Percentiles rank a stretch among this genome's conserved stretches.
These are phyloP conservation scores for Crassisporium funariophilum DNA, from an alignment of 768 basidiomycete genomes.

Conservation along the genomic window DNA sequence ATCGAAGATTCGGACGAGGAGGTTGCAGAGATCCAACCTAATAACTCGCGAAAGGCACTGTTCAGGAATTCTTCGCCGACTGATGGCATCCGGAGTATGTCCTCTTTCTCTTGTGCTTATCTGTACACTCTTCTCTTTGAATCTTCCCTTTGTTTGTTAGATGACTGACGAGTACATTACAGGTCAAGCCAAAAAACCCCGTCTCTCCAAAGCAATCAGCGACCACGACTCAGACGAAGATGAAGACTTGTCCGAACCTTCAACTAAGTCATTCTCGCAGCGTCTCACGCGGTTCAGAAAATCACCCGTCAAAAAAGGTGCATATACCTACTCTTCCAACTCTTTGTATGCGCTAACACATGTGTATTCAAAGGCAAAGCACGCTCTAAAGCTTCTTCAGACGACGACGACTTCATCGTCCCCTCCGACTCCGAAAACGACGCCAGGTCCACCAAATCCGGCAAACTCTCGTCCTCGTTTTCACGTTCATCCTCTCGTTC, in stretches of 20 bases:
- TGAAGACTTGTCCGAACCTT: too few species aligned
- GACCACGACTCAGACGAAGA: conserved; percentile 61
- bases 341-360: background rate
- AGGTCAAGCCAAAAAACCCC: conserved; percentile 63
- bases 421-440: conserved; percentile 67
- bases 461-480: conserved; percentile 48
- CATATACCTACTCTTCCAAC: conserved; percentile 1
- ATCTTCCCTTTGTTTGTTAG: background rate
- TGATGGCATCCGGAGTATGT: conserved; percentile 33
- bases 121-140: conserved; percentile 6
- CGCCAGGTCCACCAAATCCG: conserved; percentile 44
- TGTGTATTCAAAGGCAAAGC: conserved; percentile 39
- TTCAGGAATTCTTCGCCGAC: conserved; percentile 42
- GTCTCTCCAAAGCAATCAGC: conserved; percentile 47
- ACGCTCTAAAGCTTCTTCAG: conserved; percentile 39
- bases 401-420: conserved; percentile 76
- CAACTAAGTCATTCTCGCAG: conserved; percentile 56
- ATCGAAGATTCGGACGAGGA: conserved; percentile 78
- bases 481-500: conserved; percentile 49
- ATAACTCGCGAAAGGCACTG: conserved; percentile 23
- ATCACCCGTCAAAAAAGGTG: conserved; percentile 58
- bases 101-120: background rate
- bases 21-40: conserved; percentile 23
- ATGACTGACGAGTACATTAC: background rate
- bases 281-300: conserved; percentile 67